A percentile compares a stretch with the other conserved stretches of the same genome.
Evolutionary conservation across 2,329 filamentous ascomycete species (phyloP).

Genomic region (Capronia americana): DNA sequence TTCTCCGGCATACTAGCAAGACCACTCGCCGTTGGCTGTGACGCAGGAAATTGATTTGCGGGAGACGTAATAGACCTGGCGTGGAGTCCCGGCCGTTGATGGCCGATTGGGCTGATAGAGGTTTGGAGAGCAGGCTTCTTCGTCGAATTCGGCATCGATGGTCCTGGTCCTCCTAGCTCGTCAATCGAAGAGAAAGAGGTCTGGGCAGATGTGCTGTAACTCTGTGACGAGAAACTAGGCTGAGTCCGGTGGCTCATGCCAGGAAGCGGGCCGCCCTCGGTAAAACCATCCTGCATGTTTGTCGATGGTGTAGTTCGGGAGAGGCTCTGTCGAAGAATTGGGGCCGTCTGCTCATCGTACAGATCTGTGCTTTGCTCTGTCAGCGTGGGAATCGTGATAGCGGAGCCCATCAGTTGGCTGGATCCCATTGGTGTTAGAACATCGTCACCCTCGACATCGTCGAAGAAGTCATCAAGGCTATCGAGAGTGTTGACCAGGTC

Average conservation of each 20-base stretch:
- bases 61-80: constrained; percentile 86
- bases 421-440: constrained; percentile 45
- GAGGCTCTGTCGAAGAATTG: constrained; percentile 83
- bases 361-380: constrained; percentile 79
- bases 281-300: constrained; percentile 87
- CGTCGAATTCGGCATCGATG: constrained; percentile 58
- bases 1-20: constrained; percentile 29
- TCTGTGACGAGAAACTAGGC: constrained; percentile 32
- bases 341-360: constrained; percentile 91
- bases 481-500: constrained; percentile 82
- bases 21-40: constrained; percentile 37
- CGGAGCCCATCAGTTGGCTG: constrained; percentile 58
- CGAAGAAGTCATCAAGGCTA: constrained; percentile 82
- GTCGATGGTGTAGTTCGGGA: constrained; percentile 72
- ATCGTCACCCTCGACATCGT: constrained; percentile 63
- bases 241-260: constrained; percentile 55
- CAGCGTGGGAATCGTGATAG: constrained; percentile 54
- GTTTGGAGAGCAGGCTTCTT: constrained; percentile 65
- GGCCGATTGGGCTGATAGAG: constrained; percentile 79
- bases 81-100: constrained; percentile 82
- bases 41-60: constrained; percentile 55
- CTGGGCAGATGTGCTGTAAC: constrained; percentile 30
- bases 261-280: constrained; percentile 70
- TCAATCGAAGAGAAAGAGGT: constrained; percentile 38
- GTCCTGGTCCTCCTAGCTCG: constrained; percentile 62